Evolutionary conservation across 306 rosid species (phyloP), one percentile per base, ranked within the genome.

Genomic region (Hippophae rhamnoides): DNA sequence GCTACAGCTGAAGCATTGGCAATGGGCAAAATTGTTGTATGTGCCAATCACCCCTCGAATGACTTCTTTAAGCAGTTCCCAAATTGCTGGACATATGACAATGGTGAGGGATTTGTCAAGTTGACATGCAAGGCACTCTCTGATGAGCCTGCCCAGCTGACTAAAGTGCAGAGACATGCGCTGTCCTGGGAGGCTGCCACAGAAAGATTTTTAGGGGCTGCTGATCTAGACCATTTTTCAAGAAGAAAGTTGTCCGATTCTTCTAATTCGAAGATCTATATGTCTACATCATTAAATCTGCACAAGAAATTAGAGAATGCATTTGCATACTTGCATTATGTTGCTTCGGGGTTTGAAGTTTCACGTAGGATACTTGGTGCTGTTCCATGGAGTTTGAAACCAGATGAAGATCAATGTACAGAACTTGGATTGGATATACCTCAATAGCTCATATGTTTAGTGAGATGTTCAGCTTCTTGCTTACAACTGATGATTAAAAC

Each of bases 1-100:
- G 80, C 98, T n/a, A 80, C 96, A n/a, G 95, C 96, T 41, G 98
- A 92, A 78, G 96, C 98, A 46, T 76, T 92, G 72, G 98, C 98
- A 45, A 92, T 87, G 98, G 96, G 95, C 0, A 92, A 87, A 72
- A 74, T 87, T 27, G 87, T 87, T 46, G 71, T 87, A 26, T 92
- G 96, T 6, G 95, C 96, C 45, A 75, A 87, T 58, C 96, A 92
- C 70, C 81, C 86, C 69, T 92, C 98, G 47, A 92, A 92, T 57
- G 88, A 92, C n/a, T 92, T 92, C 81, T 92, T 92, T 81, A 87
- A 82, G 82, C 89, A 87, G 84, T 87, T 92, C 53, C 86, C 96
- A 0, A 92, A 87, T 71, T 92, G 98, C 73, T 63, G 80, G 72
- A 84, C 72, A 26, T 92, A 74, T 53, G 77, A 78, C 26, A 61